These are phyloP conservation scores for Decorospora gaudefroyi DNA, from an alignment of 2,329 filamentous ascomycete species.

Conservation along the genomic window DNA sequence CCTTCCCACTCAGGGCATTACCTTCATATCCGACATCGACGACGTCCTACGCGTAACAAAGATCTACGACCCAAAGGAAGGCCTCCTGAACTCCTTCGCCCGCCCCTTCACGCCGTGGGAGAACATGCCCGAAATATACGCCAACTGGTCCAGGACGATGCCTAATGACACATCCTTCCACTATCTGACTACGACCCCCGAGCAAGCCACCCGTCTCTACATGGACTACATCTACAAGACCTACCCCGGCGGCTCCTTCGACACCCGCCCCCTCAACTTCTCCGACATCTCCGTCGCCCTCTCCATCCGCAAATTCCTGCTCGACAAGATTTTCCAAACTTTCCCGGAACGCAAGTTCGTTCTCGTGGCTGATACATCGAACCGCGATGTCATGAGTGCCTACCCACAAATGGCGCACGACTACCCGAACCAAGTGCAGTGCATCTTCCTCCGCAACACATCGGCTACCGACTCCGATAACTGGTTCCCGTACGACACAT, in stretches of 20 bases:
- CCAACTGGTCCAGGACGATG: constrained; percentile 71
- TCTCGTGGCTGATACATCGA: constrained; percentile 75
- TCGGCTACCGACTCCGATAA: constrained; percentile 68
- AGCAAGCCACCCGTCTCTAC: constrained; percentile 76
- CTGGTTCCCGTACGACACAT: constrained; percentile 75
- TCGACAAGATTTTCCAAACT: constrained; percentile 73
- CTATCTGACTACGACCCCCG: constrained; percentile 79
- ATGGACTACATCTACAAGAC: constrained; percentile 79
- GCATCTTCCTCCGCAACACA: constrained; percentile 77
- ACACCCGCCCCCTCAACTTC: constrained; percentile 76
- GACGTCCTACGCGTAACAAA: constrained; percentile 81
- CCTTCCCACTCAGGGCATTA: constrained; percentile 70
- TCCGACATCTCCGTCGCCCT: constrained; percentile 74
- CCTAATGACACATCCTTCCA: constrained; percentile 72
- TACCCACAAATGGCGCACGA: constrained; percentile 65
- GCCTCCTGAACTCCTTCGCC: constrained; percentile 76
- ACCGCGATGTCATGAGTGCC: constrained; percentile 74
- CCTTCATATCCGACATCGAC: constrained; percentile 76
- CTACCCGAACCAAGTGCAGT: constrained; percentile 73
- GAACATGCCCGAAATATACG: constrained; percentile 80
- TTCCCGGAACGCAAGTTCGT: constrained; percentile 77
- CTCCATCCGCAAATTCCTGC: constrained; percentile 69
- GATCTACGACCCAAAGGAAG: constrained; percentile 76
- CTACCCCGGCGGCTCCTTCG: constrained; percentile 77
- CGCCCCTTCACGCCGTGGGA: constrained; percentile 71